Evolutionary conservation across 148 eudicot genomes (phyloP), one percentile per base, ranked within the genome.

Genomic region (Limonium bicolor): DNA sequence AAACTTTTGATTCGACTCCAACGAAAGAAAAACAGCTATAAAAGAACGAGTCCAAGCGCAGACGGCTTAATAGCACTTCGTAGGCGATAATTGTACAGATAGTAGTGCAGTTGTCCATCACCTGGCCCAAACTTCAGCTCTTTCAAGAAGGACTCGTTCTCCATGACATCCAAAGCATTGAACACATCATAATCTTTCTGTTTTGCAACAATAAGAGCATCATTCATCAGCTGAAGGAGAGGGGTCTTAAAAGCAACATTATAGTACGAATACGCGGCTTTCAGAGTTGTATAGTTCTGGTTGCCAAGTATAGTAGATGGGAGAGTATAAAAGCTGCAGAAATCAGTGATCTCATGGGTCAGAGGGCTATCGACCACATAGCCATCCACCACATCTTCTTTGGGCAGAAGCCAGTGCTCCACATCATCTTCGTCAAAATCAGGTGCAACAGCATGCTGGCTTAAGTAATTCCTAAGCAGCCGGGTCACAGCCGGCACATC

Each of bases 101-200:
- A 86, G 46, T 86, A 81, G 55, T 86, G 96, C 54, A 86, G 93
- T 54, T 86, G 76, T 62, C 93, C 93, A 53, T 86, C 93, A 20
- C 96, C 96, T n/a, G 93, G 87, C 17, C 93, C 96, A 56, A 68
- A 86, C 50, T 86, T 86, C 42, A 86, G 68, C 37, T 86, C 96
- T 70, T 86, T 81, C 68, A 86, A 59, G 51, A 81, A 72, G 22
- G 68, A 34, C 49, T 86, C 96, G 41, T 86, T 86, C 40, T 81
- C 71, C 96, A 86, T 86, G 41, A 78, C 78, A 62, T 86, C 96
- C 59, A 81, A 58, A 30, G 96, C 93, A 41, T 86, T 81, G 62
- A 86, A 81, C 28, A 86, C 96, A 36, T 86, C 96, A 25, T 62
- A 86, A 46, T 82, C 96, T 65, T 60, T 73, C 55, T 49, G 56